Conservation (phyloP, 2,329 filamentous ascomycete genomes). For the Colletotrichum gigasporum region DNA sequence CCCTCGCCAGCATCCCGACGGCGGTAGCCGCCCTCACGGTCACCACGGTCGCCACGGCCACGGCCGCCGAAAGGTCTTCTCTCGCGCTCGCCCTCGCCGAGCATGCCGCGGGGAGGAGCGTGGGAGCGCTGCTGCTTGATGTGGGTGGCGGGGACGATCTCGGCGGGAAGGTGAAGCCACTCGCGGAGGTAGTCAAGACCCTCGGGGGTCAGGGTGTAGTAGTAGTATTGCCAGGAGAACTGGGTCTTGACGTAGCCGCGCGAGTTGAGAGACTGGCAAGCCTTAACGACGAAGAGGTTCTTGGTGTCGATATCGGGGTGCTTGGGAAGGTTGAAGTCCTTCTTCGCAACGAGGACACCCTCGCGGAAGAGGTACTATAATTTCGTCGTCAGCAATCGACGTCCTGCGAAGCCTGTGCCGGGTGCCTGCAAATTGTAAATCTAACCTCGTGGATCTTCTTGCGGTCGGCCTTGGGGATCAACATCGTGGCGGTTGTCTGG, state of each 20-base stretch:
- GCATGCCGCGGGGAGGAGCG: conserved; percentile 98
- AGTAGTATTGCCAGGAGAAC: conserved; percentile 99
- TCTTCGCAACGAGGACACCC: conserved; percentile 95
- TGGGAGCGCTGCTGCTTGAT: conserved; percentile 99
- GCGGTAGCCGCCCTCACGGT: conserved; percentile 91
- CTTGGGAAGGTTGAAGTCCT: conserved; percentile 98
- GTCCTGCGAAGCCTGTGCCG: neutral
- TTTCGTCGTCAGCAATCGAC: conserved; percentile 34
- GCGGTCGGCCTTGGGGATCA: conserved; percentile 99
- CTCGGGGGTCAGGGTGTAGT: conserved; percentile 99
- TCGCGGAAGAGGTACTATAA: conserved; percentile 92
- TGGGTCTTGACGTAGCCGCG: conserved; percentile 99
- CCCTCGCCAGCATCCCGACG: conserved; percentile 86
- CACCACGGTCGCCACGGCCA: conserved; percentile 79
- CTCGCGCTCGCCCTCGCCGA: conserved; percentile 86
- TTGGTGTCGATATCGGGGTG: conserved; percentile 99
- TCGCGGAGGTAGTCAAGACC: conserved; percentile 99
- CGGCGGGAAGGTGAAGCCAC: conserved; percentile 99
- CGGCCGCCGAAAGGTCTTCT: conserved; percentile 83
- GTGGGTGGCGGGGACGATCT: conserved; percentile 99
- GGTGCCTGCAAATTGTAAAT: conserved; percentile 10
- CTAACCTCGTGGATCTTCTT: conserved; percentile 96
- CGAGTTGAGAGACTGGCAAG: conserved; percentile 96
- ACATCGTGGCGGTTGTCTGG: conserved; percentile 74
- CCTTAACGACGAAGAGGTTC: conserved; percentile 99